Conservation (phyloP, 1,284 basidiomycete genomes). For the Coriolopsis trogii region DNA sequence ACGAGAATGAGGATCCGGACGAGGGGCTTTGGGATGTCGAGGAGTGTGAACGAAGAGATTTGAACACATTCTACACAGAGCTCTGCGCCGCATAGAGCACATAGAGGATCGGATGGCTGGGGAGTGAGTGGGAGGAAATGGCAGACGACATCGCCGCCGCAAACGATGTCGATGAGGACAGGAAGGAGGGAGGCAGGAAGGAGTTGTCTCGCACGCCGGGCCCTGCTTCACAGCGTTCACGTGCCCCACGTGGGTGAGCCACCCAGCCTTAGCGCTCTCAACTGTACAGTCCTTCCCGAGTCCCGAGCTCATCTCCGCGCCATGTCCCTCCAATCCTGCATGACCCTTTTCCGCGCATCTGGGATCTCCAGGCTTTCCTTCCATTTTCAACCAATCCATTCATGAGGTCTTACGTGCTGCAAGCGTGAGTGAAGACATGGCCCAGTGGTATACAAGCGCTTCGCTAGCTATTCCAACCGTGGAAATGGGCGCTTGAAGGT, state of each 20-base stretch:
- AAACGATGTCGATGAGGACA: constrained; percentile 21
- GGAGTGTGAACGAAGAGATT: neutral
- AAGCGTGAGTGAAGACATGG: too few relatives aligned
- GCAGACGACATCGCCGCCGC: constrained; percentile 4
- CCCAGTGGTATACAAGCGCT: too few relatives aligned
- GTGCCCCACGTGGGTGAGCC: constrained; percentile 24
- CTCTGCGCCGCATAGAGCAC: neutral
- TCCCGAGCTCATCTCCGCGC: too few relatives aligned
- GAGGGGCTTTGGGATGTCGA: neutral
- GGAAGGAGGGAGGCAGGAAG: constrained; percentile 26
- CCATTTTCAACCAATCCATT: too few relatives aligned
- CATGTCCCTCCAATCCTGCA: neutral
- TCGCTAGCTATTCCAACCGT: neutral
- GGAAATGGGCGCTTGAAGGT: too few relatives aligned
- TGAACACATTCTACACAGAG: neutral
- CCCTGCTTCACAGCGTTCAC: constrained; percentile 23
- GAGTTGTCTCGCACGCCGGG: constrained; percentile 26
- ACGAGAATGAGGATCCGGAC: neutral
- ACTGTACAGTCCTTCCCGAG: constrained; percentile 22
- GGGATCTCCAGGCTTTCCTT: neutral
- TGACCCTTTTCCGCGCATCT: neutral
- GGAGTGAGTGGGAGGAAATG: neutral
- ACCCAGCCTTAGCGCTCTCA: constrained; percentile 14
- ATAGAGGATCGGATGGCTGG: neutral
- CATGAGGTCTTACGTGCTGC: too few relatives aligned